phyloP scores from a whole-genome alignment of 2,329 filamentous ascomycete genomes.

The Ceratocystis cacaofunesta region DNA sequence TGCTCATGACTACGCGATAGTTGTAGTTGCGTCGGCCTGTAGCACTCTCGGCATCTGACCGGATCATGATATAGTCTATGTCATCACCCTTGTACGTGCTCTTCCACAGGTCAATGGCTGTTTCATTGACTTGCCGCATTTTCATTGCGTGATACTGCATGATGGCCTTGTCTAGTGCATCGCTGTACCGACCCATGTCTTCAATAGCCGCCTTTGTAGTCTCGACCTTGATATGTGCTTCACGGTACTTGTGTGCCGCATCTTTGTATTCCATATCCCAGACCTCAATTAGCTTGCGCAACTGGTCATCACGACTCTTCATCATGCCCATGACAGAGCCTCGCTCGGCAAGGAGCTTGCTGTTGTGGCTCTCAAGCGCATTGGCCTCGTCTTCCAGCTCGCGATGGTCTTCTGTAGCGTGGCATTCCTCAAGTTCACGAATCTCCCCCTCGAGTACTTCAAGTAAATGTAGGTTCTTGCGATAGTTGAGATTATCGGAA shows the following conservation, averaged over 20 bases:
- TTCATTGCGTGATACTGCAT: conserved; percentile 94
- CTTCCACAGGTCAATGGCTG: conserved; percentile 92
- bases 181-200: conserved; percentile 67
- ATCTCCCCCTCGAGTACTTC: conserved; percentile 56
- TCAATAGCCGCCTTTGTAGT: conserved; percentile 88
- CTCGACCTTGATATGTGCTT: conserved; percentile 76
- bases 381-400: conserved; percentile 56
- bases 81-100: conserved; percentile 94
- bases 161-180: conserved; percentile 84
- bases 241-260: conserved; percentile 64
- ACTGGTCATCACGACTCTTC: conserved; percentile 70
- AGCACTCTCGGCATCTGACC: conserved; percentile 68
- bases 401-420: conserved; percentile 69
- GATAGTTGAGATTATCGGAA: conserved; percentile 73
- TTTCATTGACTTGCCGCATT: conserved; percentile 96
- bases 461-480: conserved; percentile 56
- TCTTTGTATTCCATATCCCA: conserved; percentile 80
- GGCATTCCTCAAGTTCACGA: conserved; percentile 55
- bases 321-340: conserved; percentile 62
- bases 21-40: conserved; percentile 75
- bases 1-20: conserved; percentile 96
- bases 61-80: conserved; percentile 90
- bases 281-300: conserved; percentile 56
- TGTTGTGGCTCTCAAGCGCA: conserved; percentile 50
- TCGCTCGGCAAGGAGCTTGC: conserved; percentile 55